Conservation (phyloP, 2,329 filamentous ascomycete species). For the Westerdykella ornata region DNA sequence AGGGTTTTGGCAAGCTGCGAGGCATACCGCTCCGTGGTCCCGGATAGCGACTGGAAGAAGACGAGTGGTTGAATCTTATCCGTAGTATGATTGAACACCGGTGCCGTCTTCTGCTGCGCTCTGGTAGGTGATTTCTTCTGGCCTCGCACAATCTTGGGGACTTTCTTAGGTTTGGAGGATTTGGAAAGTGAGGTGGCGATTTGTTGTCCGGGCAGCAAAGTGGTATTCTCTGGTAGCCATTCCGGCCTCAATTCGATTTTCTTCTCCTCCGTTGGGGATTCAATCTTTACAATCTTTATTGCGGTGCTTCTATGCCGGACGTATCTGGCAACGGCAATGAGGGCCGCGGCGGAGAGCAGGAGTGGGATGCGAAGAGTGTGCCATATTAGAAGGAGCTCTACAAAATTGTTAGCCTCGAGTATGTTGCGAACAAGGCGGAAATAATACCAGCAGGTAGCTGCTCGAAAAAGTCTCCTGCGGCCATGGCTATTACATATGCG, state of each 20-base stretch:
- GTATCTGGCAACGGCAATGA: constrained; percentile 22
- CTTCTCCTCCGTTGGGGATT: constrained; percentile 30
- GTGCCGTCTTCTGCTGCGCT: constrained; percentile 12
- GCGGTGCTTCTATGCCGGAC: constrained; percentile 17
- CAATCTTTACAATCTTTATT: not conserved
- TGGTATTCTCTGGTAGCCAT: constrained; percentile 33
- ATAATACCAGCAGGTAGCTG: constrained; percentile 16
- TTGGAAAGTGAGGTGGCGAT: constrained; percentile 13
- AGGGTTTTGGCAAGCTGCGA: constrained; percentile 56
- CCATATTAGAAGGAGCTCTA: constrained; percentile 35
- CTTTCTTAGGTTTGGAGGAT: constrained; percentile 23
- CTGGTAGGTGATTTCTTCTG: constrained; percentile 20
- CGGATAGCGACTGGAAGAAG: constrained; percentile 87
- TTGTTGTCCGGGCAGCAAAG: constrained; percentile 21
- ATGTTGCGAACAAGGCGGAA: not conserved
- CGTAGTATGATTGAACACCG: constrained; percentile 22
- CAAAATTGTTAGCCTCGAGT: not conserved
- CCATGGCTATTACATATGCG: constrained; percentile 10
- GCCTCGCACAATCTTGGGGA: constrained; percentile 37
- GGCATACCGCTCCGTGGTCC: constrained; percentile 69
- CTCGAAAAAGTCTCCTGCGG: constrained; percentile 6
- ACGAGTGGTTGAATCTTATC: constrained; percentile 63
- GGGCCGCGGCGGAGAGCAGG: constrained; percentile 25
- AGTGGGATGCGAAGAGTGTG: constrained; percentile 32
- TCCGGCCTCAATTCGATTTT: constrained; percentile 25